These are phyloP conservation scores for Heracleum sosnowskyi DNA, from an alignment of 129 eudicot species.

Conservation along the genomic window DNA sequence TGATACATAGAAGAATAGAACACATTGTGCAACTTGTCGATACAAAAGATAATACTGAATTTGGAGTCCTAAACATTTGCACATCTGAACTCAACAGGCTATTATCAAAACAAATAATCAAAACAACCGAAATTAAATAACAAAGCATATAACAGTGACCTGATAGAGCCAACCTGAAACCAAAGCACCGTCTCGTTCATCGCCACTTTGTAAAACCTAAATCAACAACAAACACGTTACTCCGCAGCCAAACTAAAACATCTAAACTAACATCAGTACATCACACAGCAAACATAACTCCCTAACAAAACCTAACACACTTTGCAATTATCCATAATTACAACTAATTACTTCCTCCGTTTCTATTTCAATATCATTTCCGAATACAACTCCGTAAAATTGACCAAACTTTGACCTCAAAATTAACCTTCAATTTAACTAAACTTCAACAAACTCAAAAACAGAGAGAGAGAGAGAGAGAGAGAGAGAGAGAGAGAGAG, in stretches of 20 bases:
- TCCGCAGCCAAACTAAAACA: not conserved
- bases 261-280: not conserved
- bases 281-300: not conserved
- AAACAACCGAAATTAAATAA: constrained; percentile 1
- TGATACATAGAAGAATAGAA: not conserved
- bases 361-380: not conserved
- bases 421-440: not conserved
- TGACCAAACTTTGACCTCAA: not conserved
- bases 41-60: not conserved
- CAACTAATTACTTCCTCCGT: not conserved
- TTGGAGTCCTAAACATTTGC: not conserved
- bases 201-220: constrained; percentile 85
- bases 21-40: not conserved
- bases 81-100: not conserved
- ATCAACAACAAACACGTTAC: not conserved
- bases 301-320: not conserved
- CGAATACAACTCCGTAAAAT: not conserved
- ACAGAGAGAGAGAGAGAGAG: not conserved
- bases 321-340: not conserved
- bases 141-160: constrained; percentile 37
- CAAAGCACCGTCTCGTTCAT: constrained; percentile 76
- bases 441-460: not conserved
- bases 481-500: not conserved
- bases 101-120: not conserved
- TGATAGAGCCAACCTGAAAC: constrained; percentile 99